Conservation (phyloP, 331 rosid species). For the Saraca asoca region DNA sequence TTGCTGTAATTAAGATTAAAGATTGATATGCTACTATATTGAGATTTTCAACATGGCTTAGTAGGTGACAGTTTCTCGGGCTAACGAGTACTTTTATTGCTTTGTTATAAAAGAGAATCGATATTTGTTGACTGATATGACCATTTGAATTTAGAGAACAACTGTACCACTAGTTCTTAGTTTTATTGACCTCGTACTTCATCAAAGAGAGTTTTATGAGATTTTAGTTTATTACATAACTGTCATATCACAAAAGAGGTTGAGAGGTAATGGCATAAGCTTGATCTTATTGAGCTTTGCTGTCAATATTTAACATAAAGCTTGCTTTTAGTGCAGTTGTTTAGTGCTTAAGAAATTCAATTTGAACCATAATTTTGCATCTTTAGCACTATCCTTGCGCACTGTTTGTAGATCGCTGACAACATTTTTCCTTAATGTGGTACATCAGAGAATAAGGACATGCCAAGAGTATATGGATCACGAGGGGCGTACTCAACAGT, state of each 20-base stretch:
- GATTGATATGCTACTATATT: constrained; percentile 7
- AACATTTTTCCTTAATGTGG: constrained; percentile 23
- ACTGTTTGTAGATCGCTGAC: background rate
- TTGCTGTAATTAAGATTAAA: constrained; percentile 1
- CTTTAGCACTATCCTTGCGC: constrained; percentile 1
- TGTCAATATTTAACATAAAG: too few relatives aligned
- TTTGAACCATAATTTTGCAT: constrained; percentile 23
- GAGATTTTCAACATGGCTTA: background rate
- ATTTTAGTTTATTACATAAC: too few relatives aligned
- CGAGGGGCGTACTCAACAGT: constrained; percentile 80
- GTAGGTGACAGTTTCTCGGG: constrained; percentile 18
- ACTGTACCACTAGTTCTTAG: too few relatives aligned
- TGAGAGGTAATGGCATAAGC: too few relatives aligned
- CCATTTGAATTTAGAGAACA: too few relatives aligned
- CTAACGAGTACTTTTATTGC: constrained; percentile 17
- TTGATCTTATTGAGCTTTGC: too few relatives aligned
- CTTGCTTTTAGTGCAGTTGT: background rate
- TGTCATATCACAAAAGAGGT: too few relatives aligned
- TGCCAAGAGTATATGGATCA: constrained; percentile 85
- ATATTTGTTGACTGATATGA: background rate
- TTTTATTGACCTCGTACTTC: too few relatives aligned
- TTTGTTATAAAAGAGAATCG: constrained; percentile 19
- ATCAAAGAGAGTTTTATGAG: too few relatives aligned
- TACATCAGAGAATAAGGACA: constrained; percentile 70
- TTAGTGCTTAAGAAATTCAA: constrained; percentile 11